These are phyloP conservation scores for Dendrobium nobile DNA, from an alignment of 106 monocot species.

Conservation along the genomic window DNA sequence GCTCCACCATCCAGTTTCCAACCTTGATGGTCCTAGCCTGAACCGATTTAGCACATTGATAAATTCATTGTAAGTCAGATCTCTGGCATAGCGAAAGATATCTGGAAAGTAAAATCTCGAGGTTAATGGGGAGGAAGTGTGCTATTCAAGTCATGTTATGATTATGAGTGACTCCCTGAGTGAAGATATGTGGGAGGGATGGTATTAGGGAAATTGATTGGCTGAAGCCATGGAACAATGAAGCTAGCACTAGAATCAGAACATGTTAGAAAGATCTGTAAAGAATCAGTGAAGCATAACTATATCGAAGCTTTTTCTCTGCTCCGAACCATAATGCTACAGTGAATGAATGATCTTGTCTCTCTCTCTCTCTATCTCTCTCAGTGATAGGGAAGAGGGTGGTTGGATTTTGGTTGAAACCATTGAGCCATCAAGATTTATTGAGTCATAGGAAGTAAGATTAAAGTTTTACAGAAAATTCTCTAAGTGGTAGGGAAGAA, in stretches of 20 bases:
- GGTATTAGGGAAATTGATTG: background rate
- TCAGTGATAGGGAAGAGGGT: too few relatives aligned
- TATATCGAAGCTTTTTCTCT: too few relatives aligned
- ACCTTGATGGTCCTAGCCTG: background rate
- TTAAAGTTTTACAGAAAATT: too few relatives aligned
- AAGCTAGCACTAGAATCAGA: background rate
- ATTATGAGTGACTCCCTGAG: background rate
- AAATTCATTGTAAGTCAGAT: background rate
- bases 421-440: too few relatives aligned
- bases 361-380: too few relatives aligned
- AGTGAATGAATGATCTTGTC: too few relatives aligned
- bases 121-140: background rate
- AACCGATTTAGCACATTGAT: background rate
- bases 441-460: too few relatives aligned
- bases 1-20: background rate
- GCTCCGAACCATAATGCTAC: too few relatives aligned
- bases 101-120: background rate
- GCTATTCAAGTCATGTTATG: background rate
- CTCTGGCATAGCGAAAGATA: background rate
- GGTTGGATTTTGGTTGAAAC: too few relatives aligned
- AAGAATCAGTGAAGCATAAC: too few relatives aligned
- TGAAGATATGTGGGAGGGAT: background rate
- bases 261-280: too few relatives aligned
- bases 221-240: background rate
- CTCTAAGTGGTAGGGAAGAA: background rate